These are phyloP conservation scores for Emericellopsis terricola DNA, from an alignment of 495 filamentous ascomycete species.

Conservation along the genomic window DNA sequence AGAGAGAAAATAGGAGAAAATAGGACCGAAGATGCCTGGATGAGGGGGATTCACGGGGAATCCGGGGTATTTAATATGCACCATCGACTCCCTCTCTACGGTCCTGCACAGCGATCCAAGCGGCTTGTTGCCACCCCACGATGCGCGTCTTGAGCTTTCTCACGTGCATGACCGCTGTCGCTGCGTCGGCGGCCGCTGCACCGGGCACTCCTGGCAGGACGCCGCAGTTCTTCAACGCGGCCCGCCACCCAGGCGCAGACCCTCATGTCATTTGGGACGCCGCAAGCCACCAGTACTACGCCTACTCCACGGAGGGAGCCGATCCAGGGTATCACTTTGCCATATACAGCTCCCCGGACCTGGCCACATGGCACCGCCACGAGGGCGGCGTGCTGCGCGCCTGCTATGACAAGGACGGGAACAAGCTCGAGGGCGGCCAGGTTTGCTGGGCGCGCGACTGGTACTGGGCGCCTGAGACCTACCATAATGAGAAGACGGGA, in stretches of 20 bases:
- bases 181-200: no score
- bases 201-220: no score
- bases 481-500: conserved; percentile 2
- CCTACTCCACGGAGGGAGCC: conserved; percentile 3
- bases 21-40: no score
- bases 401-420: conserved; percentile 1
- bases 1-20: no score
- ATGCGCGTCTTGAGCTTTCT: no score
- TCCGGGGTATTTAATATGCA: no score
- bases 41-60: no score
- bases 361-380: conserved; percentile 1
- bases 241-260: conserved; percentile 2
- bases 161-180: no score
- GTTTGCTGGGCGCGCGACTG: conserved; percentile 3
- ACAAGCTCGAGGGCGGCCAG: conserved; percentile 1
- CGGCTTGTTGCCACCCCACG: no score
- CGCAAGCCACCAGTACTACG: not conserved
- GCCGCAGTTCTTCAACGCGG: conserved; percentile 1
- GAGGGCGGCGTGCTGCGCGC: conserved; percentile 1
- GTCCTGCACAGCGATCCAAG: no score
- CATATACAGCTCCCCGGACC: conserved; percentile 2
- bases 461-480: conserved; percentile 2
- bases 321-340: conserved; percentile 2
- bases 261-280: conserved; percentile 1
- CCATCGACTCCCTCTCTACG: no score